A percentile compares a stretch with the other conserved stretches of the same genome.
phyloP scores from a whole-genome alignment of 352 stramenopile genomes.

The Pythium folliculosum region DNA sequence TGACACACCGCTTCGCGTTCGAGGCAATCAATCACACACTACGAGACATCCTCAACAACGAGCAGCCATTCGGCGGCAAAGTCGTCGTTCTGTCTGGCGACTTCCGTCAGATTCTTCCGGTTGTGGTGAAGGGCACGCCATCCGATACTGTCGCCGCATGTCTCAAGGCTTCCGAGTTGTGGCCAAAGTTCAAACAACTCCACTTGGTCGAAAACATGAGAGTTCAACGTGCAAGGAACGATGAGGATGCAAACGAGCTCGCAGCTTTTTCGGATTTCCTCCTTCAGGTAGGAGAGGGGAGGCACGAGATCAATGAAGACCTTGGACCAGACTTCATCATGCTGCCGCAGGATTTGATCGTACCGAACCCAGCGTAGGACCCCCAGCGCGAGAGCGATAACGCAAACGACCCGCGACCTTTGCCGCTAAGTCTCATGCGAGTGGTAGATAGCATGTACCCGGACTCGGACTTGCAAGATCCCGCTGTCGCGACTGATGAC shows the following conservation, averaged over 20 bases:
- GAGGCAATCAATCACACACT: slow-evolving; percentile 14
- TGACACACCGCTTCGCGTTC: slow-evolving; percentile 9
- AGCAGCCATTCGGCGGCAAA: slow-evolving; percentile 11
- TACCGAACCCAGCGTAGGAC: not conserved
- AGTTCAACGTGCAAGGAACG: not conserved
- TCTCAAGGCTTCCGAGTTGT: slow-evolving; percentile 2
- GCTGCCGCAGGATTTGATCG: not conserved
- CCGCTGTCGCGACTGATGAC: slow-evolving; percentile 3
- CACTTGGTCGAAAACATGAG: slow-evolving; percentile 1
- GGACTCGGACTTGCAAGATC: slow-evolving; percentile 11
- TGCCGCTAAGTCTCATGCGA: not conserved
- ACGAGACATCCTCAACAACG: slow-evolving; percentile 1
- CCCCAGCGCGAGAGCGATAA: too few relatives aligned
- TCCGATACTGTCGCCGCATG: slow-evolving; percentile 1
- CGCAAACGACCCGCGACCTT: not conserved
- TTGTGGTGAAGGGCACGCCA: not conserved
- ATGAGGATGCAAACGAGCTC: not conserved
- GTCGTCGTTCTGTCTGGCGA: slow-evolving; percentile 11
- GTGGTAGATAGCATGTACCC: slow-evolving; percentile 21
- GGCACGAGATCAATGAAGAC: not conserved
- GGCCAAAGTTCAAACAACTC: not conserved
- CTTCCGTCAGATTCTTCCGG: slow-evolving; percentile 22
- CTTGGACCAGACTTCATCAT: too few relatives aligned
- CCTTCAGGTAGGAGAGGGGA: slow-evolving; percentile 4
- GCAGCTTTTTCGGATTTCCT: slow-evolving; percentile 4